Base-by-base conservation (phyloP, 805 yeast species). In the Monosporozyma yasuniensis region DNA sequence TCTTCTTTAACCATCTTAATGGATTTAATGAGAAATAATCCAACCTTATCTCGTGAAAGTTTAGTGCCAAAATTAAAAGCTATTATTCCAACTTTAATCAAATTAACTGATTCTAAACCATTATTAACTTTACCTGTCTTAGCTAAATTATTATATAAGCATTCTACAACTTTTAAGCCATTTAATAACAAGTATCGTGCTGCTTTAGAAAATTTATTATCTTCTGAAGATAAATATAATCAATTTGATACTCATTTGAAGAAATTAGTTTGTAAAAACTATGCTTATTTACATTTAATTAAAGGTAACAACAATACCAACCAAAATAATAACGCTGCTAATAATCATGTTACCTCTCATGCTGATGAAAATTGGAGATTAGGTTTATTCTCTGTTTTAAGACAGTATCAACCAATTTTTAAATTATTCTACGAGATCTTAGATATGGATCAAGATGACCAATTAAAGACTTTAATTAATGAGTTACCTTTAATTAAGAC, bases 81-180 rank as follows among this genome's bases (percentile, higher is more conserved):
- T 2, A 78, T 84, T 42, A 77, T 87, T 51, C 66, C 76, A 16
- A 64, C 75, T 5, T 71, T 81, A 47, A 59, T 87, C 49, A 79
- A 74, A 2, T 54, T 68, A 32, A 57, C 73, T 11, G 63, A 74
- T 34, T 69, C 72, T 8, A 66, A 67, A 18, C 70, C 72, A 18
- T 64, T 66, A 46, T 48, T 57, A 43, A 61, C 71, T 23, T 59
- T 78, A 28, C 71, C 72, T 12, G 61, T 74, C 14, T 59, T 78
- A 50, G 67, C 69, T 52, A 68, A 64, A 30, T 60, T 83, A 23
- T 68, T 84, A 32, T 62, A 66, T 39, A 69, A 76, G 50, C 84
- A 87, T 59, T 76, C 95, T 1, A 85, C 93, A 1, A 84, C 95
- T 1, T 86, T 87, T 61, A 78, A 90, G 64, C 95, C 96, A 12